Evolutionary conservation across 169 alveolate genomes (phyloP).

Genomic region (Babesia caballi): DNA sequence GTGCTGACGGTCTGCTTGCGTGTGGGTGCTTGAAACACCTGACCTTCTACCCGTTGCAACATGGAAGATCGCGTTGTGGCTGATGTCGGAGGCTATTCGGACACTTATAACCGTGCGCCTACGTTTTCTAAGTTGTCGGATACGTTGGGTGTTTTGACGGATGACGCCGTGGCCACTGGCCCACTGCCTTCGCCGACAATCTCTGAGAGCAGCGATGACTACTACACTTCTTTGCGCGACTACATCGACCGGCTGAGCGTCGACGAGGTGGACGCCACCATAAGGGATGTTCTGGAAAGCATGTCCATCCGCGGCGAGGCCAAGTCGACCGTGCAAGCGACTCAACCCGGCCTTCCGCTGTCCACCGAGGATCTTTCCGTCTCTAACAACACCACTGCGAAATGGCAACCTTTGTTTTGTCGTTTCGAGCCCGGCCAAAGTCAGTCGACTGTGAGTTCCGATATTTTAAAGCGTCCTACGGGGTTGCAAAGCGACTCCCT

Average conservation of each 20-base stretch:
- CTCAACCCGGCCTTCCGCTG: neutral
- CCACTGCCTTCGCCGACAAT: neutral
- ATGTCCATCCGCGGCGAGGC: neutral
- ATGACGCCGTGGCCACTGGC: neutral
- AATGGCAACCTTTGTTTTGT: too few relatives aligned
- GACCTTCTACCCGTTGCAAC: neutral
- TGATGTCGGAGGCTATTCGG: neutral
- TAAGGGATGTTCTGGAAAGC: neutral
- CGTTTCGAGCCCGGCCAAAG: neutral
- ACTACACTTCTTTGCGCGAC: neutral
- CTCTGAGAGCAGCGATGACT: neutral
- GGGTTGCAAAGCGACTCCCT: neutral
- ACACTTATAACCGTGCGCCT: neutral
- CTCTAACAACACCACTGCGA: neutral
- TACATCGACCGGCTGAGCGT: neutral
- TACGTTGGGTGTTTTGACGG: neutral
- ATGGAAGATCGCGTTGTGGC: neutral
- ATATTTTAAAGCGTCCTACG: too few relatives aligned
- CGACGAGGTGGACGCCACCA: neutral
- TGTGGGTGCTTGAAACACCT: too few relatives aligned
- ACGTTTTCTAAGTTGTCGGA: neutral
- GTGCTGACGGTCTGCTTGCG: too few relatives aligned
- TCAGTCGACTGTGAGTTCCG: too few relatives aligned
- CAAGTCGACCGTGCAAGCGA: neutral
- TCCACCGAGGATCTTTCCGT: neutral